Conservation (phyloP, 106 monocot species). For the Acanthochlamys bracteata region DNA sequence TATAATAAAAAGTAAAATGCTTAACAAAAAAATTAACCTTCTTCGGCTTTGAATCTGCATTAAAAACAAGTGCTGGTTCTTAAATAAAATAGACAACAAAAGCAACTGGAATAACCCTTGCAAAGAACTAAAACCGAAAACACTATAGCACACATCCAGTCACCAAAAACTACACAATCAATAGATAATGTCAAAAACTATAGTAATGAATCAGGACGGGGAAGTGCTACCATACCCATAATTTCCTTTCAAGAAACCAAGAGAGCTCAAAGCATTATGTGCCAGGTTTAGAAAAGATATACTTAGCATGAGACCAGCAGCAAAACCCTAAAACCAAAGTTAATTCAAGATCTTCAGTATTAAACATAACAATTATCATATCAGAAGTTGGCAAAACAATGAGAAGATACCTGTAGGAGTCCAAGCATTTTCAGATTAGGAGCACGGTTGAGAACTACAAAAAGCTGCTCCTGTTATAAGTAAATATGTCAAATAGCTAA, state of each 20-base stretch:
- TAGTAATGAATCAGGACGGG: not conserved
- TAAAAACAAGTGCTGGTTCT: conserved; percentile 57
- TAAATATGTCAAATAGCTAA: not conserved
- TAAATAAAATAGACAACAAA: conserved; percentile 79
- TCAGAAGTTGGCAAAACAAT: not conserved
- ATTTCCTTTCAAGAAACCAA: conserved; percentile 96
- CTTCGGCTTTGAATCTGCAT: conserved; percentile 16
- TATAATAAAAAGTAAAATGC: not conserved
- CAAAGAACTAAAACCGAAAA: conserved; percentile 65
- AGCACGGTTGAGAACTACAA: conserved; percentile 61
- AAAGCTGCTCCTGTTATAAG: conserved; percentile 64
- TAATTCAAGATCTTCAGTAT: not conserved
- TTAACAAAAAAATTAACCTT: conserved; percentile 17
- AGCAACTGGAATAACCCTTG: conserved; percentile 79
- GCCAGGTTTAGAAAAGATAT: conserved; percentile 97
- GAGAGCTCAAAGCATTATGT: conserved; percentile 90
- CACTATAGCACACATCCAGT: not conserved
- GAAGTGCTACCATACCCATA: conserved; percentile 60
- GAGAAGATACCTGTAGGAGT: conserved; percentile 68
- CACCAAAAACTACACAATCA: not conserved
- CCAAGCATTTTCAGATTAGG: conserved; percentile 93
- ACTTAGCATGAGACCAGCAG: conserved; percentile 97
- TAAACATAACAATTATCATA: not conserved
- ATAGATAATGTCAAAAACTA: not conserved
- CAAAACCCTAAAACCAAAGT: conserved; percentile 76